Evolutionary conservation across 2,329 filamentous ascomycete genomes (phyloP), one percentile per base, ranked within the genome.

Genomic region (Geoglossum cookeanum): DNA sequence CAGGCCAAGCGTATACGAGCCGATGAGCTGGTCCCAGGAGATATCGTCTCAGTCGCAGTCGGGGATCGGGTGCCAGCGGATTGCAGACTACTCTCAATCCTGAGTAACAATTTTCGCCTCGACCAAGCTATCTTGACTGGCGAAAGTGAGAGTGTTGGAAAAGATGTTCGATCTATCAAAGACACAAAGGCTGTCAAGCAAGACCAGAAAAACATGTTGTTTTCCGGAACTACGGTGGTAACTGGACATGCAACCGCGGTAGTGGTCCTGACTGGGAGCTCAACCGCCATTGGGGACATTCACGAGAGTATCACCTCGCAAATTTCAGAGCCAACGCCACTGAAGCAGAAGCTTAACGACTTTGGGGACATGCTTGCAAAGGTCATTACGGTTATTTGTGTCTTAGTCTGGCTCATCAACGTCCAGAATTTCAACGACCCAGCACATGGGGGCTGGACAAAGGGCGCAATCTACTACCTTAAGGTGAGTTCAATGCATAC

Each of bases 311-410:
- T 98, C 68, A 90, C 89, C 5, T 85, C 91, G 42, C 94, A 98
- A 71, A 98, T 98, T 65, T 97, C 91, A 27, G 90, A 95, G 68
- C 92, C 92, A 0, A 98, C 92, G 0, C 92, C 92, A 13, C 72
- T 98, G 64, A 98, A 98, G 77, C 88, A 98, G 76, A 98, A 98
- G 76, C 78, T 98, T 61, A 96, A 98, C 70, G 89, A 97, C 66
- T 98, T 98, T 68, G 94, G 92, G 61, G 92, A 98, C 71, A 84
- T 80, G 68, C 77, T 98, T 61, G 94, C 94, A 64, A 98, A 97
- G 77, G 92, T 97, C 60, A 98, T 98, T 63, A 97, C 91, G 5
- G 85, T 90, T 60, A 98, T 98, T 66, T 98, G 94, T 71, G 76
- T 97, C 62, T 75, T 95, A 58, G 92, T 98, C 64, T 98, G 92